Evolutionary conservation across 2,329 filamentous ascomycete genomes (phyloP).

Genomic region (Seiridium unicorne): DNA sequence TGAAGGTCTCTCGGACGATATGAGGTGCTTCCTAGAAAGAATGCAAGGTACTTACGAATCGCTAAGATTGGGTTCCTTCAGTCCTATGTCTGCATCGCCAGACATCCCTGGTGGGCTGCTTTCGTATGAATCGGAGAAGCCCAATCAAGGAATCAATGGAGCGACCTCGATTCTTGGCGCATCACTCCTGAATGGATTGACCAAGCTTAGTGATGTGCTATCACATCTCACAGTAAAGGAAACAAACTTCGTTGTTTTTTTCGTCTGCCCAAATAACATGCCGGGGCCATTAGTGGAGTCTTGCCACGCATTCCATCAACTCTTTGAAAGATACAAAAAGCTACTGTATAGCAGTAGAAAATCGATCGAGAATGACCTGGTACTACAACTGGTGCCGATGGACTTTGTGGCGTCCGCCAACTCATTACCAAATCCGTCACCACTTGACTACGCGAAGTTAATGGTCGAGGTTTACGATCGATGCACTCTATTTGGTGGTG

Average conservation of each 20-base stretch:
- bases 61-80: slow-evolving; percentile 68
- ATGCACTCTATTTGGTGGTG: slow-evolving; percentile 57
- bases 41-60: slow-evolving; percentile 72
- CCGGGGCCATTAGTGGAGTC: slow-evolving; percentile 65
- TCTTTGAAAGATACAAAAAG: slow-evolving; percentile 64
- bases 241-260: slow-evolving; percentile 72
- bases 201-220: slow-evolving; percentile 45
- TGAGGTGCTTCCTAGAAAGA: slow-evolving; percentile 64
- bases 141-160: slow-evolving; percentile 37
- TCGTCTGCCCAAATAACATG: slow-evolving; percentile 67
- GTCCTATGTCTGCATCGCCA: slow-evolving; percentile 40
- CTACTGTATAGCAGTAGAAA: slow-evolving; percentile 47
- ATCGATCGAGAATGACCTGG: slow-evolving; percentile 59
- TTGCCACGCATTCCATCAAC: slow-evolving; percentile 70
- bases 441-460: slow-evolving; percentile 58
- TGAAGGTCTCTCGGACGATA: slow-evolving; percentile 59
- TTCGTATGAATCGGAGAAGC: slow-evolving; percentile 47
- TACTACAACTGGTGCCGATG: slow-evolving; percentile 73
- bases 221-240: slow-evolving; percentile 39
- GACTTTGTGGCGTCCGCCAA: slow-evolving; percentile 64
- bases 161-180: slow-evolving; percentile 40
- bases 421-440: slow-evolving; percentile 60
- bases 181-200: slow-evolving; percentile 47
- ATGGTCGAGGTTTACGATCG: slow-evolving; percentile 78
- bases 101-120: slow-evolving; percentile 48